These are phyloP conservation scores for Fusarium sarcochroum DNA, from an alignment of 2,329 filamentous ascomycete genomes.

Conservation along the genomic window DNA sequence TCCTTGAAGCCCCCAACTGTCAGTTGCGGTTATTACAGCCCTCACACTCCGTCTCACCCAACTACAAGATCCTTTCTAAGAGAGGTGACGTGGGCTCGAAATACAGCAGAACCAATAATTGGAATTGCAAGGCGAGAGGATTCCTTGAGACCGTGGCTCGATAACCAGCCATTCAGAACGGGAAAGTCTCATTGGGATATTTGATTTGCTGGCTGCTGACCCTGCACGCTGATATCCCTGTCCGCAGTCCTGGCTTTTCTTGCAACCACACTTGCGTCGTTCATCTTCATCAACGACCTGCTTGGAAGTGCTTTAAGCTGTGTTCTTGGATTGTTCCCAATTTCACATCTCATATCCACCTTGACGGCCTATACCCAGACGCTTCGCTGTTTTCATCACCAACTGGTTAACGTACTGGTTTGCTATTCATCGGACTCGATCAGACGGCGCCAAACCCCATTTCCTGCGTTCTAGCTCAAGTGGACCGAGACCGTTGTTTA, in stretches of 20 bases:
- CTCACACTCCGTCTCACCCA: conserved; percentile 27
- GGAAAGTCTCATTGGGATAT: conserved; percentile 34
- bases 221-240: conserved; percentile 45
- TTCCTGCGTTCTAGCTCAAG: conserved; percentile 19
- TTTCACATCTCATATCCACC: conserved; percentile 29
- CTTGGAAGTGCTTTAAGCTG: conserved; percentile 35
- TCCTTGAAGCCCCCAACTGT: conserved; percentile 25
- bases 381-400: conserved; percentile 37
- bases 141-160: conserved; percentile 41
- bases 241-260: conserved; percentile 30
- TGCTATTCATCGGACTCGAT: conserved; percentile 30
- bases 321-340: conserved; percentile 14
- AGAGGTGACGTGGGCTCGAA: conserved; percentile 32
- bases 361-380: conserved; percentile 26
- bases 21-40: conserved; percentile 20
- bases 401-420: conserved; percentile 28
- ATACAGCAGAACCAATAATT: conserved; percentile 43
- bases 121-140: conserved; percentile 40
- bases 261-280: conserved; percentile 36
- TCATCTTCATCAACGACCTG: conserved; percentile 39
- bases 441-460: conserved; percentile 21
- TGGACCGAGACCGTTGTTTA: conserved; percentile 12
- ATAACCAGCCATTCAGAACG: conserved; percentile 46
- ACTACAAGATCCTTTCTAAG: conserved; percentile 26
- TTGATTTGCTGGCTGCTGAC: conserved; percentile 44